Evolutionary conservation across 2,329 filamentous ascomycete genomes (phyloP).

Genomic region (Pseudopithomyces chartarum): DNA sequence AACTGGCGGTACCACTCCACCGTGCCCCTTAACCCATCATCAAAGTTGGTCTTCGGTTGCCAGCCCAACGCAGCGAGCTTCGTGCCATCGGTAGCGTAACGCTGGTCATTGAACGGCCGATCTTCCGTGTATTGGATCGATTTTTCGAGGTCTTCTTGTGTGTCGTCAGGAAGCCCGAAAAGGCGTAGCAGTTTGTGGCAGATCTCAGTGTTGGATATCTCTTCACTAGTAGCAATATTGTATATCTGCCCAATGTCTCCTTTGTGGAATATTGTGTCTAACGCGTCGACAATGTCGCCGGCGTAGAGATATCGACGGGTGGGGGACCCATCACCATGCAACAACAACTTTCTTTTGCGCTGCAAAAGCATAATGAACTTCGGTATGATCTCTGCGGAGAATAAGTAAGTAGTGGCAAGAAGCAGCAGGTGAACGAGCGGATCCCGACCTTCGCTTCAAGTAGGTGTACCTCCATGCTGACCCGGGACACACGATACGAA

Average conservation of each 20-base stretch:
- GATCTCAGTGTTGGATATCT: constrained; percentile 75
- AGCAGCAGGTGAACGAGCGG: no score
- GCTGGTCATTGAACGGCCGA: constrained; percentile 63
- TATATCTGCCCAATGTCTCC: constrained; percentile 77
- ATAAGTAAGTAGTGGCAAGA: constrained; percentile 14
- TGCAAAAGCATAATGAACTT: constrained; percentile 78
- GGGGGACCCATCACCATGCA: constrained; percentile 78
- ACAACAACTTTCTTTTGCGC: constrained; percentile 67
- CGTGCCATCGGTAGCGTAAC: constrained; percentile 46
- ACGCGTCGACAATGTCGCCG: constrained; percentile 78
- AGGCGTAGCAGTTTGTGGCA: constrained; percentile 68
- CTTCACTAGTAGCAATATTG: constrained; percentile 79
- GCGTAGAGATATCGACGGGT: constrained; percentile 79
- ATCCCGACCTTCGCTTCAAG: no score
- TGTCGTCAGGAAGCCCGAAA: constrained; percentile 57
- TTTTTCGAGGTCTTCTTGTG: constrained; percentile 57
- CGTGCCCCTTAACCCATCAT: constrained; percentile 41
- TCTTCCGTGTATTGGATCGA: constrained; percentile 79
- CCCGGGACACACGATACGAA: no score
- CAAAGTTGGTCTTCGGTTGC: constrained; percentile 42
- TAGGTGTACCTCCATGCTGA: no score
- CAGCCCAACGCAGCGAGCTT: constrained; percentile 46
- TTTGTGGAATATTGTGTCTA: constrained; percentile 82
- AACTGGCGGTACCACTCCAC: constrained; percentile 48
- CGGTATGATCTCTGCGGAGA: constrained; percentile 74